Base-by-base conservation (phyloP, 192 early-diverging fungal species). In the Phlyctochytrium arcticum region DNA sequence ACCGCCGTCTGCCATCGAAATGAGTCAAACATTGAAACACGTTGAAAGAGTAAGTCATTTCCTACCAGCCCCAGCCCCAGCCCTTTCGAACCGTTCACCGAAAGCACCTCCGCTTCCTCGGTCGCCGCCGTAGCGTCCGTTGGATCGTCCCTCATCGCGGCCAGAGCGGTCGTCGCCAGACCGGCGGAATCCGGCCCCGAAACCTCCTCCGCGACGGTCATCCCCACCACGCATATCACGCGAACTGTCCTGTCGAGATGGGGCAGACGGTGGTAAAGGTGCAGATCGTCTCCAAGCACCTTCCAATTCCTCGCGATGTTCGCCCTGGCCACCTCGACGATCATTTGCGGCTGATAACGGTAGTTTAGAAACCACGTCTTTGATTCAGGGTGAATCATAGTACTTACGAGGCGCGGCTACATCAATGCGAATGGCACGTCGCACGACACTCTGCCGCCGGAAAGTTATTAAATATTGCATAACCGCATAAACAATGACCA, bases 331-430 rank as follows among this genome's bases (percentile, higher is more conserved):
- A 30, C 50, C 24, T 21, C 50, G 50, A 53, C 50, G 24, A 53
- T 15, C 19, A 53, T 53, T 27, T 9, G 19, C 30, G 50, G 33
- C 54, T 62, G 56, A 21, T 9, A 5, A n/a, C 7, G 37, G 23
- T 23, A 54, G 32, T 61, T 63, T 36, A 63, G 31, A 12, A 44
- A 2, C 15, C 15, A n/a, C 1, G 42, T 44, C 15, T n/a, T 44
- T 2, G 21, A 21, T 12, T 21, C 12, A 19, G 10, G 51, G 42
- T 39, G 57, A 24, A 31, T 15, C 30, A 42, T 24, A 31, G 37
- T 48, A 79, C 82, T 80, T 81, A 90, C 90, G 90, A 58, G 84
- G 81, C 73, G 95, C 93, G 46, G 95, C 91, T 61, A 96, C 84
- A 67, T 90, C 89, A 62, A 98, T 85, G 44, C 90, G 87, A 62